Evolutionary conservation across 495 filamentous ascomycete genomes (phyloP).

Genomic region (Aspergillus avenaceus): DNA sequence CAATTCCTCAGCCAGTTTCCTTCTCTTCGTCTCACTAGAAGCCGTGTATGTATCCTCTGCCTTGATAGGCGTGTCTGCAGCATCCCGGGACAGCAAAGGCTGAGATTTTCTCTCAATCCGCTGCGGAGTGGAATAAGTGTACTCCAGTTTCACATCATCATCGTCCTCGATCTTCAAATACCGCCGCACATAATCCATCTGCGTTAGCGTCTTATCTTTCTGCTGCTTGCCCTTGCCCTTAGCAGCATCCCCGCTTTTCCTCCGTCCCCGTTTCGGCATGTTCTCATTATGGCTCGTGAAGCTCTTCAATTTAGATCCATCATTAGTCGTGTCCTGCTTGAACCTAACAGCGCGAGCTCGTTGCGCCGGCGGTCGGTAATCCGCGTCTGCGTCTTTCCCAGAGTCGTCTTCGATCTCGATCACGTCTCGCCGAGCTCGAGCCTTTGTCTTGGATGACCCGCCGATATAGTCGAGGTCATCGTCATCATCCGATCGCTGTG

Average conservation of each 20-base stretch:
- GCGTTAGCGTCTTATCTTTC: constrained; percentile 41
- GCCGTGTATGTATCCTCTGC: background rate
- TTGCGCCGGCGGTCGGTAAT: constrained; percentile 16
- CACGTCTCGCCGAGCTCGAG: constrained; percentile 10
- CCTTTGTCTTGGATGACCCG: background rate
- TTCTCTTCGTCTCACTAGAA: constrained; percentile 14
- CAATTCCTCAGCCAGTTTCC: constrained; percentile 13
- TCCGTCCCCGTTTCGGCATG: constrained; percentile 8
- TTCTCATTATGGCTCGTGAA: background rate
- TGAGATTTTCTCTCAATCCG: background rate
- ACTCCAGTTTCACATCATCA: constrained; percentile 35
- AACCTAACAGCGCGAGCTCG: constrained; percentile 16
- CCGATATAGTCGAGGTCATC: constrained; percentile 32
- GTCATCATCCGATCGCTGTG: constrained; percentile 20
- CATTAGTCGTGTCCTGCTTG: constrained; percentile 11
- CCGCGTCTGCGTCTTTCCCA: constrained; percentile 23
- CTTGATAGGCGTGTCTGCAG: background rate
- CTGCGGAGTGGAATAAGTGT: constrained; percentile 23
- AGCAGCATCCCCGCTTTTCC: constrained; percentile 14
- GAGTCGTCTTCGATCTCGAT: constrained; percentile 26
- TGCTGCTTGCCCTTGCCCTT: constrained; percentile 21
- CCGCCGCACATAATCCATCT: constrained; percentile 44
- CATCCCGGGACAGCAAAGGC: background rate
- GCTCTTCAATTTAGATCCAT: constrained; percentile 12
- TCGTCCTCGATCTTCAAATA: constrained; percentile 36